Conservation (phyloP, 2,329 filamentous ascomycete species). For the Fusarium mangiferae region DNA sequence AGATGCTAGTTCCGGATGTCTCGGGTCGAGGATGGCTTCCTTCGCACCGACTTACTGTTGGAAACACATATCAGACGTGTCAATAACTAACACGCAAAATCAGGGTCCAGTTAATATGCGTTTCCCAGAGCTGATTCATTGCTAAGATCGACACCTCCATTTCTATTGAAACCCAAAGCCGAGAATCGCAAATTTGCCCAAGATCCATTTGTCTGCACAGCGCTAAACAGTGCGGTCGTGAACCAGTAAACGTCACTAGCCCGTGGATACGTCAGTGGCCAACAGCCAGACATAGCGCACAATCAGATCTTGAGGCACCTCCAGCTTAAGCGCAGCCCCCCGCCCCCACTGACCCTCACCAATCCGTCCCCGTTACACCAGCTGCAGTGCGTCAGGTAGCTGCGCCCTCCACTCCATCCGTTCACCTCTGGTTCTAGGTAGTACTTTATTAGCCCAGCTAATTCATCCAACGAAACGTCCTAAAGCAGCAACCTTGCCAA, state of each 20-base stretch:
- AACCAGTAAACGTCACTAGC: slow-evolving; percentile 33
- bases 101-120: neutral
- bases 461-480: slow-evolving; percentile 24
- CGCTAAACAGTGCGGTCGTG: slow-evolving; percentile 21
- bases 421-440: neutral
- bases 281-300: slow-evolving; percentile 15
- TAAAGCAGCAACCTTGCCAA: slow-evolving; percentile 17
- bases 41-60: neutral
- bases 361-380: slow-evolving; percentile 10
- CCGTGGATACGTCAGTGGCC: slow-evolving; percentile 33
- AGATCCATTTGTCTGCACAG: slow-evolving; percentile 17
- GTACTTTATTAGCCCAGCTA: slow-evolving; percentile 1
- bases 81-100: neutral
- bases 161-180: slow-evolving; percentile 1
- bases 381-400: neutral
- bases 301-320: slow-evolving; percentile 12
- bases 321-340: slow-evolving; percentile 29
- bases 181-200: slow-evolving; percentile 6
- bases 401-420: slow-evolving; percentile 8
- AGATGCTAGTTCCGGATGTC: slow-evolving; percentile 17
- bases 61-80: neutral
- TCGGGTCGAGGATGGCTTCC: slow-evolving; percentile 4
- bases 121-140: neutral
- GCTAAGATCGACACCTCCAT: slow-evolving; percentile 4
- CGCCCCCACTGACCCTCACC: slow-evolving; percentile 32